A percentile compares a stretch with the other conserved stretches of the same genome.
Conservation (phyloP, 129 eudicot genomes). For the Apium graveolens region DNA sequence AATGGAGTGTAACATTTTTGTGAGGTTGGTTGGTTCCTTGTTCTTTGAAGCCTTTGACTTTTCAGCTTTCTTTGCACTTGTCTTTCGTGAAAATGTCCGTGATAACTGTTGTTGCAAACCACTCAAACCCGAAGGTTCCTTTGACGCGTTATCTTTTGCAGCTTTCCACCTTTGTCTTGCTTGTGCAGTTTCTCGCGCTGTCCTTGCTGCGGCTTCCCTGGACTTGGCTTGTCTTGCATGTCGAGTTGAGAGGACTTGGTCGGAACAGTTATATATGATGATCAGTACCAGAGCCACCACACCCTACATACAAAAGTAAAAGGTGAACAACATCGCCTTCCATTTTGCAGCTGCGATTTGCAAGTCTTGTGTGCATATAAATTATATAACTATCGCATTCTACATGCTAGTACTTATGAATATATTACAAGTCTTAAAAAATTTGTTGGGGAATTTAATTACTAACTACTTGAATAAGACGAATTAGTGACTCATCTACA, state of each 20-base stretch:
- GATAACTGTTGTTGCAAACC: constrained; percentile 73
- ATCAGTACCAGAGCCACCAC: constrained; percentile 59
- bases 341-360: background rate
- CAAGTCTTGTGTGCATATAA: background rate
- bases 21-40: constrained; percentile 42
- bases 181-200: constrained; percentile 78
- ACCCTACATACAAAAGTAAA: constrained; percentile 37
- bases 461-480: background rate
- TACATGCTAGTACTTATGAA: background rate
- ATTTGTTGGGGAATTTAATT: background rate
- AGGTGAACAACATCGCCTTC: background rate
- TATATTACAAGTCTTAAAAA: background rate
- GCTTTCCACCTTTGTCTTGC: constrained; percentile 78
- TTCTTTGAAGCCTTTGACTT: constrained; percentile 21
- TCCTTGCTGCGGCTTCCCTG: constrained; percentile 79
- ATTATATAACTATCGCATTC: background rate
- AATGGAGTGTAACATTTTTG: constrained; percentile 43
- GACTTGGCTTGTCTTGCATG: constrained; percentile 74
- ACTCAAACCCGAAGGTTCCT: constrained; percentile 51
- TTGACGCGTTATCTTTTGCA: constrained; percentile 60
- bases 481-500: background rate
- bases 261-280: constrained; percentile 79
- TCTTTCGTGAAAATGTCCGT: constrained; percentile 61
- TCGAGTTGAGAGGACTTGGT: constrained; percentile 79
- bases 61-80: constrained; percentile 22